Conservation (phyloP, 768 basidiomycete genomes). For the Asterophora parasitica region DNA sequence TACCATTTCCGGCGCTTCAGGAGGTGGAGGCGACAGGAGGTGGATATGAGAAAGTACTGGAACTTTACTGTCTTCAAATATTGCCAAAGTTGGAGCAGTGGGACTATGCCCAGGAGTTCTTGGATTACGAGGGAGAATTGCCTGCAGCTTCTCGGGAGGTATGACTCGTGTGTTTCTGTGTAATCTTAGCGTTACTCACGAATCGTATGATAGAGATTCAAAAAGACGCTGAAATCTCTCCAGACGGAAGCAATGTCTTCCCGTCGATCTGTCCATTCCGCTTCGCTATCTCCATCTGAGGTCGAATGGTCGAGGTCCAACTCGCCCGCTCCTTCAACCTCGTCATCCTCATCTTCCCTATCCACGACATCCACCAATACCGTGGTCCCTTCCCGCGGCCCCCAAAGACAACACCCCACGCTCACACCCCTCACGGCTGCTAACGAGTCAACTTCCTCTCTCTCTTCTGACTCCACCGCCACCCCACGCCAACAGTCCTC, state of each 20-base stretch:
- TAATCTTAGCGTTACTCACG: conserved; percentile 2
- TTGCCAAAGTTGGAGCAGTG: conserved; percentile 72
- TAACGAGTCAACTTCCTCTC: conserved; percentile 32
- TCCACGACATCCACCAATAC: conserved; percentile 75
- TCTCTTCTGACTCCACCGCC: conserved; percentile 35
- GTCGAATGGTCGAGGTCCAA: conserved; percentile 30
- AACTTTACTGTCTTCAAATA: conserved; percentile 70
- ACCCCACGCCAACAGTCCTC: conserved; percentile 22
- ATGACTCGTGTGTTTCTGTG: conserved; percentile 14
- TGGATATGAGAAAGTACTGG: conserved; percentile 70
- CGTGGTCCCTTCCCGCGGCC: conserved; percentile 44
- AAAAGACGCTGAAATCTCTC: conserved; percentile 36
- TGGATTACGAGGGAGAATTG: conserved; percentile 70
- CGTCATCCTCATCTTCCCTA: conserved; percentile 63
- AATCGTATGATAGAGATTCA: conserved; percentile 29
- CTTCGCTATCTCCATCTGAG: conserved; percentile 19
- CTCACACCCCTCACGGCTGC: conserved; percentile 23
- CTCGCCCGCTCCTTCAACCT: conserved; percentile 51
- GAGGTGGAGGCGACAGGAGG: conserved; percentile 33
- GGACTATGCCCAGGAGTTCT: conserved; percentile 74
- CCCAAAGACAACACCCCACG: conserved; percentile 20
- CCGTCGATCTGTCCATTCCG: conserved; percentile 21
- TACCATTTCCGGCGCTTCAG: conserved; percentile 19
- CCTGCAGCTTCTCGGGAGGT: conserved; percentile 48
- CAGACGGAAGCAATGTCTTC: conserved; percentile 33